A percentile compares a stretch with the other conserved stretches of the same genome.
These are phyloP conservation scores for Penicillium psychrosexuale DNA, from an alignment of 2,329 filamentous ascomycete species.

Conservation along the genomic window DNA sequence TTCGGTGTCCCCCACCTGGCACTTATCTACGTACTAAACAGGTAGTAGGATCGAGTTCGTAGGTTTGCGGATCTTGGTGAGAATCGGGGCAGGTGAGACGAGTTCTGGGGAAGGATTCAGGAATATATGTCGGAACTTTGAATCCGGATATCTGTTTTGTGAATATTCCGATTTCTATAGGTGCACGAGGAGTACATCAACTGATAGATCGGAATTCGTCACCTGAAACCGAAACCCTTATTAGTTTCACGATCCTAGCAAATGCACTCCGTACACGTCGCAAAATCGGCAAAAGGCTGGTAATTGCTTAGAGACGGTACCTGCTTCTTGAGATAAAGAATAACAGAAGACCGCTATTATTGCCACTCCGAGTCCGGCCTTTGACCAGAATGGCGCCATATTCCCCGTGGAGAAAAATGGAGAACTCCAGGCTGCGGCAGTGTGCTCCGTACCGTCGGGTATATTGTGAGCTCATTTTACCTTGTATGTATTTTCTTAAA, in stretches of 20 bases:
- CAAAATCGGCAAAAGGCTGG: slow-evolving; percentile 22
- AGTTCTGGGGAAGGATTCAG: not conserved
- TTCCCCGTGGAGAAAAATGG: slow-evolving; percentile 18
- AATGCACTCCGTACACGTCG: not conserved
- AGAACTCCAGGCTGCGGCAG: not conserved
- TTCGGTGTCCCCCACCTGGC: not conserved
- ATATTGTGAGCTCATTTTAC: not conserved
- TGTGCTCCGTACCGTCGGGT: not conserved
- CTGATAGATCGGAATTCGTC: not conserved
- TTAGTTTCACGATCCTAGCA: not conserved
- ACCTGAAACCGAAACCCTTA: slow-evolving; percentile 15
- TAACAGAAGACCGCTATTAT: not conserved
- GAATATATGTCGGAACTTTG: slow-evolving; percentile 2
- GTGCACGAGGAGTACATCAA: not conserved
- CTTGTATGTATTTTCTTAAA: not conserved
- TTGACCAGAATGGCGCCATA: slow-evolving; percentile 20
- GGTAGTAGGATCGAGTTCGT: not conserved
- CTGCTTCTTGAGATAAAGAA: not conserved
- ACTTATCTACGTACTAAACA: not conserved
- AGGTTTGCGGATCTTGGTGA: not conserved
- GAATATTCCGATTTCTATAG: not conserved
- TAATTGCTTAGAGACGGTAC: slow-evolving; percentile 8
- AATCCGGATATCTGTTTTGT: slow-evolving; percentile 5
- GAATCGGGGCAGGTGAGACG: slow-evolving; percentile 13
- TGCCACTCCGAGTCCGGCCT: slow-evolving; percentile 17